Conservation (phyloP, 306 rosid genomes). For the Acacia acuminata region DNA sequence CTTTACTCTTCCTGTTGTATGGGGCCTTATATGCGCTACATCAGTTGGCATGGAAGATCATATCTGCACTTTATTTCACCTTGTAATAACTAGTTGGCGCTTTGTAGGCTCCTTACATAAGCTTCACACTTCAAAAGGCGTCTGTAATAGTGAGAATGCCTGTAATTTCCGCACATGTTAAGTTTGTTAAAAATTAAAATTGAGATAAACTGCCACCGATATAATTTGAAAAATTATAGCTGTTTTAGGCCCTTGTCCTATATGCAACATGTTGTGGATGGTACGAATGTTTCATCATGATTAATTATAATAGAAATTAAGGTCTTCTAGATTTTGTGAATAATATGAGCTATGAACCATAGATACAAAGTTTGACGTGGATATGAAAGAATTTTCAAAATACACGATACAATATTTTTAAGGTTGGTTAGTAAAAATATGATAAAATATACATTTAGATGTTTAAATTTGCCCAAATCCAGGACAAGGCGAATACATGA, state of each 20-base stretch:
- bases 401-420: too few relatives aligned
- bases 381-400: background rate
- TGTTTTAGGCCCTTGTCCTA: background rate
- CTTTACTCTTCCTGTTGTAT: slow-evolving; percentile 10
- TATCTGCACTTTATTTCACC: background rate
- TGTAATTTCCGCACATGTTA: background rate
- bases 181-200: background rate
- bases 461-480: background rate
- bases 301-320: background rate
- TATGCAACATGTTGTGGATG: background rate
- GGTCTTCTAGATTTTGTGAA: background rate
- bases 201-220: background rate
- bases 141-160: background rate
- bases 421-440: too few relatives aligned
- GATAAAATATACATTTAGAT: too few relatives aligned
- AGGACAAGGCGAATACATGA: background rate
- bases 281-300: slow-evolving; percentile 1
- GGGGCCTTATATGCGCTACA: slow-evolving; percentile 6
- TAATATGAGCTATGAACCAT: background rate
- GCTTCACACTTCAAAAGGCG: background rate
- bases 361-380: background rate
- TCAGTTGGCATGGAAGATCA: slow-evolving; percentile 19
- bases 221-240: background rate
- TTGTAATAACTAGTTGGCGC: background rate
- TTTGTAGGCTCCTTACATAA: background rate